Percentiles rank a stretch among this genome's conserved stretches.
Conservation (phyloP, 2,329 filamentous ascomycete genomes). For the Xylaria polymorpha region DNA sequence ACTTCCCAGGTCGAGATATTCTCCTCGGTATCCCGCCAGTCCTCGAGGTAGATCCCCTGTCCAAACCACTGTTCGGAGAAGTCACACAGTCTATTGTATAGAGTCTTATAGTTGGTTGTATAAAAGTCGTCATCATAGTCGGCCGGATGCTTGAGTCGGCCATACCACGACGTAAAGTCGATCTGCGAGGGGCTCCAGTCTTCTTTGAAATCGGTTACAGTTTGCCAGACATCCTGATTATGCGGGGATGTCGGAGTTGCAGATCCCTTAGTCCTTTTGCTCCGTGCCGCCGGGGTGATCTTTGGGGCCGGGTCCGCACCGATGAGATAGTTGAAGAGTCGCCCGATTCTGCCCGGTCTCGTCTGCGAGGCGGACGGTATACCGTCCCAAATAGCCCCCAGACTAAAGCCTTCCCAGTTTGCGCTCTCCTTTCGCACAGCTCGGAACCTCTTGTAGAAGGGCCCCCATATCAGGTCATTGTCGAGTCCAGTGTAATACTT, state of each 20-base stretch:
- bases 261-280: not conserved
- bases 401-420: constrained; percentile 20
- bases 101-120: constrained; percentile 41
- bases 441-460: constrained; percentile 35
- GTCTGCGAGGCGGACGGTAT: constrained; percentile 32
- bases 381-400: constrained; percentile 31
- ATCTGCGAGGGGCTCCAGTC: constrained; percentile 43
- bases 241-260: not conserved
- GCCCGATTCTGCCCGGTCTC: constrained; percentile 20
- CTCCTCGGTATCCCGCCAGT: constrained; percentile 16
- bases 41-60: constrained; percentile 33
- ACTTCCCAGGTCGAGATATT: constrained; percentile 43
- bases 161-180: constrained; percentile 41
- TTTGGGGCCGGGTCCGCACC: constrained; percentile 25
- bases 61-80: constrained; percentile 49
- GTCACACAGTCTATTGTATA: constrained; percentile 45
- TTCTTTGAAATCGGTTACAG: not conserved
- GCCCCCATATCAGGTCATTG: constrained; percentile 38
- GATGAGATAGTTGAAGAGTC: constrained; percentile 6
- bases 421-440: constrained; percentile 10
- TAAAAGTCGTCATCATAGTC: constrained; percentile 46
- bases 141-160: constrained; percentile 34
- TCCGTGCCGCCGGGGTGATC: constrained; percentile 4
- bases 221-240: constrained; percentile 12
- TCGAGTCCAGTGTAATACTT: constrained; percentile 25